A percentile compares a stretch with the other conserved stretches of the same genome.
phyloP scores from a whole-genome alignment of 179 eudicot genomes.

The Drosera spatulata region DNA sequence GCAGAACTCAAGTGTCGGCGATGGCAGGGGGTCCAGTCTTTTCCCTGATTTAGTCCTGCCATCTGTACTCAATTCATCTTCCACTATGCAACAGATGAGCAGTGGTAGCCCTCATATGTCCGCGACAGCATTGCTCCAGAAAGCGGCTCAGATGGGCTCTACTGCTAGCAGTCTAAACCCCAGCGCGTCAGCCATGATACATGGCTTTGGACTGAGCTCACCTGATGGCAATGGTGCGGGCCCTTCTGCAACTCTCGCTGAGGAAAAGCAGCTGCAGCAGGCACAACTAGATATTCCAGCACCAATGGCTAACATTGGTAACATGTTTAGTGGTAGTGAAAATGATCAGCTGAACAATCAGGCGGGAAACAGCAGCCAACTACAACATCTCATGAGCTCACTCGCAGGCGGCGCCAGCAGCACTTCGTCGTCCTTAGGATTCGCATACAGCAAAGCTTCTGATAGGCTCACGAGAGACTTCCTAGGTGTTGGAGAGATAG shows the following conservation, averaged over 20 bases:
- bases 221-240: neutral
- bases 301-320: slow-evolving; percentile 15
- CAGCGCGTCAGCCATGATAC: slow-evolving; percentile 5
- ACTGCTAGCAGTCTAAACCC: slow-evolving; percentile 7
- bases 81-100: slow-evolving; percentile 1
- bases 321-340: neutral
- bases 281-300: too few species aligned
- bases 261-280: too few species aligned
- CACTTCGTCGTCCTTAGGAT: neutral
- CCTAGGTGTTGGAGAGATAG: slow-evolving; percentile 40
- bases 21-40: slow-evolving; percentile 8
- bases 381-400: slow-evolving; percentile 1
- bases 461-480: slow-evolving; percentile 41
- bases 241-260: slow-evolving; percentile 7
- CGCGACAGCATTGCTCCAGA: slow-evolving; percentile 72
- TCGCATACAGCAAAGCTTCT: neutral
- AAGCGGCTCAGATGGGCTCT: slow-evolving; percentile 71
- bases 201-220: slow-evolving; percentile 2
- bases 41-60: slow-evolving; percentile 8
- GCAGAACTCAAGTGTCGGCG: neutral
- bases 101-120: slow-evolving; percentile 43
- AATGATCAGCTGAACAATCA: neutral
- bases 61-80: slow-evolving; percentile 9
- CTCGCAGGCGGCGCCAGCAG: neutral
- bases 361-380: neutral